Evolutionary conservation across 148 eudicot species (phyloP).

Genomic region (Silene uniflora): DNA sequence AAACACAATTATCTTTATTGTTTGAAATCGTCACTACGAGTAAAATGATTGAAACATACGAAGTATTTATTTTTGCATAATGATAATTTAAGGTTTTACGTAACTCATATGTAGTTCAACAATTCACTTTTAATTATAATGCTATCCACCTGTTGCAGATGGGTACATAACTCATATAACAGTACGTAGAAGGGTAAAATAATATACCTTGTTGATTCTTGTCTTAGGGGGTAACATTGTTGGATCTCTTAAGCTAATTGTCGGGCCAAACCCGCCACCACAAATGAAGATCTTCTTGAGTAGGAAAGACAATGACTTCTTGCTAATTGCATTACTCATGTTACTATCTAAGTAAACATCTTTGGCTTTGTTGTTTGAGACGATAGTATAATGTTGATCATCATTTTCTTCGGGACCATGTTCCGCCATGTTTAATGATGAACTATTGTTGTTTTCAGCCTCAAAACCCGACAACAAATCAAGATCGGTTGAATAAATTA

Average conservation of each 20-base stretch:
- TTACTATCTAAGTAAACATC: slow-evolving; percentile 30
- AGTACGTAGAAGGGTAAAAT: too few relatives aligned
- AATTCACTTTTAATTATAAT: too few relatives aligned
- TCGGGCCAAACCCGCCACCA: slow-evolving; percentile 36
- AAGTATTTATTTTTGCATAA: too few relatives aligned
- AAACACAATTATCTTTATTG: too few relatives aligned
- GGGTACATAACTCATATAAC: too few relatives aligned
- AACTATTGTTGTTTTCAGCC: background rate
- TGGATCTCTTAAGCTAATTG: slow-evolving; percentile 50
- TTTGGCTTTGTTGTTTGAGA: slow-evolving; percentile 26
- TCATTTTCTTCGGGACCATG: slow-evolving; percentile 20
- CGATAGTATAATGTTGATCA: slow-evolving; percentile 15
- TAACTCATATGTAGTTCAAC: too few relatives aligned
- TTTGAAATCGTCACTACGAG: too few relatives aligned
- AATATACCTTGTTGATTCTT: slow-evolving; percentile 63
- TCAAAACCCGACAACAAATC: slow-evolving; percentile 19
- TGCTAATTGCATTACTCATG: slow-evolving; percentile 31
- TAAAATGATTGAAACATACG: too few relatives aligned
- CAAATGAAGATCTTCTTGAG: slow-evolving; percentile 62
- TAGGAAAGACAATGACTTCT: slow-evolving; percentile 58
- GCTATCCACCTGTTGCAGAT: too few relatives aligned
- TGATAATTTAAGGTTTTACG: too few relatives aligned
- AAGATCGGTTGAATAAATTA: slow-evolving; percentile 23
- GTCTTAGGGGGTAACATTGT: slow-evolving; percentile 37
- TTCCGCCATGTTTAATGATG: background rate